Evolutionary conservation across 768 basidiomycete genomes (phyloP).

Genomic region (Sarcodon aspratus): DNA sequence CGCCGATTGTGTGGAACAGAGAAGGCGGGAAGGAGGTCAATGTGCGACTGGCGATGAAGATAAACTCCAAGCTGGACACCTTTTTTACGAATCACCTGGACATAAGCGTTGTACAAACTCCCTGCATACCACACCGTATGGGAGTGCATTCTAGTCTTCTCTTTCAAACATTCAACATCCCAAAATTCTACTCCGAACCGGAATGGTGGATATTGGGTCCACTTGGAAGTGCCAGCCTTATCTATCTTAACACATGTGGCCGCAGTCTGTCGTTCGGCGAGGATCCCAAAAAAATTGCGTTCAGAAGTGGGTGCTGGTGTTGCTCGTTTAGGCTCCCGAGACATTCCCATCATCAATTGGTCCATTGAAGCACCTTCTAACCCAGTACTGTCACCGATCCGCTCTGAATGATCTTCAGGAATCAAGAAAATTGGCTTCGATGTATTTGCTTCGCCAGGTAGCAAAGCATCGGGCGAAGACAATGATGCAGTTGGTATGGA

Average conservation of each 20-base stretch:
- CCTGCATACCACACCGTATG: slow-evolving; percentile 88
- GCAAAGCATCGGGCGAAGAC: slow-evolving; percentile 39
- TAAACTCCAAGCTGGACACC: slow-evolving; percentile 76
- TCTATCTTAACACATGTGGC: slow-evolving; percentile 22
- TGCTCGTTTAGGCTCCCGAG: slow-evolving; percentile 12
- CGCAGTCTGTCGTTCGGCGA: slow-evolving; percentile 20
- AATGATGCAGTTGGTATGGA: slow-evolving; percentile 13
- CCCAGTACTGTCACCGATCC: slow-evolving; percentile 9
- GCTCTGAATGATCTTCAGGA: not conserved
- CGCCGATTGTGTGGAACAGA: slow-evolving; percentile 32
- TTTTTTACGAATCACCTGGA: slow-evolving; percentile 83
- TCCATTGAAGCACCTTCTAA: slow-evolving; percentile 47
- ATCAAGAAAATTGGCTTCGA: slow-evolving; percentile 33
- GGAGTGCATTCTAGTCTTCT: slow-evolving; percentile 77
- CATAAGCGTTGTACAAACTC: slow-evolving; percentile 79
- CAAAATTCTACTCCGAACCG: slow-evolving; percentile 88
- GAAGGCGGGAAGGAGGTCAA: slow-evolving; percentile 69
- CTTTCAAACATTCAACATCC: slow-evolving; percentile 70
- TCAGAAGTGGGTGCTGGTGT: slow-evolving; percentile 25
- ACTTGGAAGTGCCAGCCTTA: slow-evolving; percentile 19
- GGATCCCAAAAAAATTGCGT: slow-evolving; percentile 53
- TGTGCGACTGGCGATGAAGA: slow-evolving; percentile 73
- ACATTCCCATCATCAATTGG: slow-evolving; percentile 29
- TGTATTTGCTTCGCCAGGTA: not conserved
- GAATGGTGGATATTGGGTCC: slow-evolving; percentile 69